Percentiles rank a stretch among this genome's conserved stretches.
Evolutionary conservation across 345 rosid genomes (phyloP).

Genomic region (Syzygium grande): DNA sequence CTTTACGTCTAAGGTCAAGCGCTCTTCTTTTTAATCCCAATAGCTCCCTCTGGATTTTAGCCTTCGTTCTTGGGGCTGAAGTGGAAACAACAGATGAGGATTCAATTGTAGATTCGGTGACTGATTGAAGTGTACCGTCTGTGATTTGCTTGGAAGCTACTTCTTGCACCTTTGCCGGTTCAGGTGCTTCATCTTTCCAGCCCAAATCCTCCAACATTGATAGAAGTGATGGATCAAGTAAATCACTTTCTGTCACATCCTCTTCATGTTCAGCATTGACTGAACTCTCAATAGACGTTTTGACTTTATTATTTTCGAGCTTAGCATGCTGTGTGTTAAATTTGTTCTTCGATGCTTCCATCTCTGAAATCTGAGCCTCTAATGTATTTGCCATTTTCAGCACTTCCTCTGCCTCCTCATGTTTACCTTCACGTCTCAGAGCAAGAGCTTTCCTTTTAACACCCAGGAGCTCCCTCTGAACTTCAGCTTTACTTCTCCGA

Average conservation of each 20-base stretch:
- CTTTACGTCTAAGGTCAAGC: conserved; percentile 66
- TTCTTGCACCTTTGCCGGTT: conserved; percentile 9
- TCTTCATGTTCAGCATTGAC: conserved; percentile 25
- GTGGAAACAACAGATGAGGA: conserved; percentile 8
- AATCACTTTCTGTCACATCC: conserved; percentile 45
- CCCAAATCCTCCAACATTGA: conserved; percentile 47
- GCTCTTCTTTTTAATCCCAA: conserved; percentile 81
- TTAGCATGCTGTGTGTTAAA: neutral
- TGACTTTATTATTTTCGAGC: neutral
- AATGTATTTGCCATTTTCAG: conserved; percentile 45
- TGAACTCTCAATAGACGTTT: conserved; percentile 7
- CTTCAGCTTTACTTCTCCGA: conserved; percentile 59
- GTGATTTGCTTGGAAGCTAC: conserved; percentile 9
- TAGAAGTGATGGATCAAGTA: conserved; percentile 45
- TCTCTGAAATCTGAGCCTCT: conserved; percentile 51
- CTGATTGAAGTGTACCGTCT: neutral
- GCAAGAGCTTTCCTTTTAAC: conserved; percentile 75
- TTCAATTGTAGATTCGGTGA: conserved; percentile 4
- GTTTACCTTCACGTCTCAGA: conserved; percentile 68
- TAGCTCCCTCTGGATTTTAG: conserved; percentile 79
- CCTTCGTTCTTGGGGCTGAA: conserved; percentile 46
- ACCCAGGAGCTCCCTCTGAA: conserved; percentile 79
- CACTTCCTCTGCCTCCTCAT: conserved; percentile 71
- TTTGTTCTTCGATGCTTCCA: conserved; percentile 40
- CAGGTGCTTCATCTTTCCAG: conserved; percentile 45